Conservation (phyloP, 768 basidiomycete genomes). For the Phaffia tasmanica region DNA sequence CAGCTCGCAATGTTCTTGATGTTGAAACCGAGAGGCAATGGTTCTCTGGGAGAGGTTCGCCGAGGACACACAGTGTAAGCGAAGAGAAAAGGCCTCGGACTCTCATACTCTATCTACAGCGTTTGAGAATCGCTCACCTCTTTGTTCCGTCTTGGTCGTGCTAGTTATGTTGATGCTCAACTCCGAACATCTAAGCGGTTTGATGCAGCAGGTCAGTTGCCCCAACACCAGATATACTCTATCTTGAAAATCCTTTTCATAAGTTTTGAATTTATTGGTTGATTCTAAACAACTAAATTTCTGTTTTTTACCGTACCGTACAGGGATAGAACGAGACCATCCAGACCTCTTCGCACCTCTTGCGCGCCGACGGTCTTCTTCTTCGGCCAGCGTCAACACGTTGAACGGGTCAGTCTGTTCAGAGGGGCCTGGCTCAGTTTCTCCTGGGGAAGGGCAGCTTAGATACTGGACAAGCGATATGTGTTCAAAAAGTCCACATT, state of each 20-base stretch:
- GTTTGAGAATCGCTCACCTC: background rate
- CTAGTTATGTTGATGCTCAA: slow-evolving; percentile 87
- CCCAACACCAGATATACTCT: no score
- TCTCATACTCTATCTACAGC: background rate
- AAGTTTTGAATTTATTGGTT: background rate
- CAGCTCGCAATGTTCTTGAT: slow-evolving; percentile 91
- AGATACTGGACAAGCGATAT: slow-evolving; percentile 96
- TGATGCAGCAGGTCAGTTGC: slow-evolving; percentile 51
- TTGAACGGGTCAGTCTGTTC: slow-evolving; percentile 20
- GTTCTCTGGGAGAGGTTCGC: slow-evolving; percentile 22
- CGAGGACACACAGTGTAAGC: slow-evolving; percentile 79
- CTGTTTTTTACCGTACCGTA: background rate
- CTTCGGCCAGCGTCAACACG: slow-evolving; percentile 30
- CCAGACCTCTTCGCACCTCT: slow-evolving; percentile 78
- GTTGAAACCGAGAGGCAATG: slow-evolving; percentile 48
- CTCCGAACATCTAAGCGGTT: slow-evolving; percentile 80
- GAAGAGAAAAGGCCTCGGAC: background rate
- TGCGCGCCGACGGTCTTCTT: slow-evolving; percentile 59
- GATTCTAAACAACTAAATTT: background rate
- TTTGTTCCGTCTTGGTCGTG: slow-evolving; percentile 22
- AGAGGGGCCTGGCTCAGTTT: background rate
- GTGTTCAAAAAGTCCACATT: slow-evolving; percentile 78
- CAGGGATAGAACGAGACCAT: slow-evolving; percentile 67
- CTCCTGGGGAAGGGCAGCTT: slow-evolving; percentile 61
- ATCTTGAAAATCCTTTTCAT: background rate